Conservation (phyloP, 306 rosid species). For the Quillaja saponaria region DNA sequence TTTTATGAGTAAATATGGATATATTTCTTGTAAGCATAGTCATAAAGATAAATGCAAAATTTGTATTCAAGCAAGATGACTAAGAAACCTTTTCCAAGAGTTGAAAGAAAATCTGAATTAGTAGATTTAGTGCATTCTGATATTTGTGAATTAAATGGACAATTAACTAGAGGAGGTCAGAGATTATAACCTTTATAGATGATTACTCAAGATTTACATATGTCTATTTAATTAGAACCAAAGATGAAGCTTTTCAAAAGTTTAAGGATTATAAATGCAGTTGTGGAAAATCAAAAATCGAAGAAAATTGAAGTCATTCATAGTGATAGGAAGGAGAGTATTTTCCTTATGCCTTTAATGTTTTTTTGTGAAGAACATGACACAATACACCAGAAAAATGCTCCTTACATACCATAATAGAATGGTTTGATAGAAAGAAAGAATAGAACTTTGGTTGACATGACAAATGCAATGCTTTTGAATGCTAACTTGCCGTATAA, state of each 20-base stretch:
- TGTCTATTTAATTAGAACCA: background rate
- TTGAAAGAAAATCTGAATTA: background rate
- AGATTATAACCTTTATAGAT: background rate
- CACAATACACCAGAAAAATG: background rate
- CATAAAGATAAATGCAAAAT: background rate
- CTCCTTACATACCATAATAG: background rate
- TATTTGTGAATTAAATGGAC: slow-evolving; percentile 12
- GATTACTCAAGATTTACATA: slow-evolving; percentile 1
- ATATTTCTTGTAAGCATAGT: background rate
- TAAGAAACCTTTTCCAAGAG: slow-evolving; percentile 11
- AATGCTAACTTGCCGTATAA: background rate
- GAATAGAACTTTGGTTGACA: background rate
- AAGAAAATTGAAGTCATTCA: slow-evolving; percentile 3
- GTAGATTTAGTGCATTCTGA: background rate
- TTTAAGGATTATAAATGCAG: background rate
- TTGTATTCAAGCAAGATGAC: background rate
- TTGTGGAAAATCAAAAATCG: slow-evolving; percentile 8
- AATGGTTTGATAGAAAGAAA: background rate
- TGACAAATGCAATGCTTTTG: slow-evolving; percentile 8
- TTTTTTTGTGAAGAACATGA: background rate
- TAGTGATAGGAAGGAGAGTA: slow-evolving; percentile 1
- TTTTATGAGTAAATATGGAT: background rate
- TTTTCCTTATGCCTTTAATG: background rate
- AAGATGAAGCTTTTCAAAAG: background rate
- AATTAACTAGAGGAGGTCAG: background rate